phyloP scores from a whole-genome alignment of 257 asterid species.

The Eucommia ulmoides region DNA sequence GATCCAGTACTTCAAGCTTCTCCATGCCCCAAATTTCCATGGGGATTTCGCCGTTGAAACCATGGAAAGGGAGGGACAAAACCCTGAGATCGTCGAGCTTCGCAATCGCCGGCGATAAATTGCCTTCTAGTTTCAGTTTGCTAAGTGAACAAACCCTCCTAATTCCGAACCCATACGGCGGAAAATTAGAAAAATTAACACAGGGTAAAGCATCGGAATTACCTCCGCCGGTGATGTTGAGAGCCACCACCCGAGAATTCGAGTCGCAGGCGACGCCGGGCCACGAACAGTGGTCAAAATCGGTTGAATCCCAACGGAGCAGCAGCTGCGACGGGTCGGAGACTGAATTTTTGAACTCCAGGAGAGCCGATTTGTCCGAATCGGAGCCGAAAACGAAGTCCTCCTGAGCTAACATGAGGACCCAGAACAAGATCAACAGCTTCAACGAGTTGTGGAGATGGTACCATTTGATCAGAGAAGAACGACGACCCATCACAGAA shows the following conservation, averaged over 20 bases:
- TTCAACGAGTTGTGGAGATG: slow-evolving; percentile 36
- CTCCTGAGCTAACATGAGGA: slow-evolving; percentile 29
- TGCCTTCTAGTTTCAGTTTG: slow-evolving; percentile 36
- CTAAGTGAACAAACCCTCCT: slow-evolving; percentile 44
- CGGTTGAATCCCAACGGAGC: slow-evolving; percentile 42
- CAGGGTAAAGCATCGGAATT: slow-evolving; percentile 46
- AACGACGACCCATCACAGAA: slow-evolving; percentile 55
- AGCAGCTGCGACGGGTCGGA: slow-evolving; percentile 56
- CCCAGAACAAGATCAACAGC: slow-evolving; percentile 39
- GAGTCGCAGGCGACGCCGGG: slow-evolving; percentile 60
- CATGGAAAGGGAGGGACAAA: slow-evolving; percentile 71
- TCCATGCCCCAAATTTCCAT: slow-evolving; percentile 65
- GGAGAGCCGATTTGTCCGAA: slow-evolving; percentile 70
- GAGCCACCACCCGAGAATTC: slow-evolving; percentile 52
- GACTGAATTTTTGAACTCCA: slow-evolving; percentile 62
- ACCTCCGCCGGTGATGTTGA: slow-evolving; percentile 79
- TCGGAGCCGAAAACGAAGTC: slow-evolving; percentile 32
- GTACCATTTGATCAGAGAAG: slow-evolving; percentile 44
- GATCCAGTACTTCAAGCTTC: slow-evolving; percentile 85
- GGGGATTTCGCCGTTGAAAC: slow-evolving; percentile 66
- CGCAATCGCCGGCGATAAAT: slow-evolving; percentile 39
- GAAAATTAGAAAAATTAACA: slow-evolving; percentile 63
- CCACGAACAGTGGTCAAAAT: slow-evolving; percentile 65
- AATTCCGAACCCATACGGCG: slow-evolving; percentile 69
- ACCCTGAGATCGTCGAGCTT: slow-evolving; percentile 50